Percentiles rank a stretch among this genome's conserved stretches.
Conservation (phyloP, 306 rosid genomes). For the Trifolium fragiferum region DNA sequence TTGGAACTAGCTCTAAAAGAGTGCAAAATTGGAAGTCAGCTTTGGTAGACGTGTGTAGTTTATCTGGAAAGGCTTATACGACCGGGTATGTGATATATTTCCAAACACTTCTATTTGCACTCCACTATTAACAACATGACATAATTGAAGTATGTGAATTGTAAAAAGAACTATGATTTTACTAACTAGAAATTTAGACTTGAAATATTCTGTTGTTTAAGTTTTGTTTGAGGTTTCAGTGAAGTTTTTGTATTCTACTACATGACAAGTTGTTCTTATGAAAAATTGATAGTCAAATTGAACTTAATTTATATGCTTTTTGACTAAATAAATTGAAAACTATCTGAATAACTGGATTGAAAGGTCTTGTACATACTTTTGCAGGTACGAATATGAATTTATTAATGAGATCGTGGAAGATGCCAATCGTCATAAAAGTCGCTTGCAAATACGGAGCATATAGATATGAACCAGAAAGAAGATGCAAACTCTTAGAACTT, state of each 20-base stretch:
- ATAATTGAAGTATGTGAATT: no score
- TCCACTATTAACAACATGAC: no score
- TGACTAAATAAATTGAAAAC: neutral
- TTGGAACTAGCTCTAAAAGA: neutral
- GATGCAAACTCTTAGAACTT: no score
- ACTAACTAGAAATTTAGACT: no score
- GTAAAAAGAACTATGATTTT: no score
- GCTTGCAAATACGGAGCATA: conserved; percentile 5
- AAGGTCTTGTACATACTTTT: neutral
- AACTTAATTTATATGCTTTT: neutral
- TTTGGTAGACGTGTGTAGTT: neutral
- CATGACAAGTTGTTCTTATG: no score
- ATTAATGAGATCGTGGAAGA: conserved; percentile 17
- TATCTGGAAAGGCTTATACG: neutral
- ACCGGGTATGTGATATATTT: conserved; percentile 15
- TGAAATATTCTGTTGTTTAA: no score
- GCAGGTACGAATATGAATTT: no score
- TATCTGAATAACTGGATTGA: neutral
- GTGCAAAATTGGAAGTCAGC: conserved; percentile 5
- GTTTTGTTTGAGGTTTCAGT: no score
- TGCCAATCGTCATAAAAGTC: neutral
- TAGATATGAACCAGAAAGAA: neutral
- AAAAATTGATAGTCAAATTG: neutral
- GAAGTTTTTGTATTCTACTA: no score
- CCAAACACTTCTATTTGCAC: no score